Evolutionary conservation across 2,329 filamentous ascomycete genomes (phyloP), one percentile per base, ranked within the genome.

Genomic region (Phaeosphaeria sp.): DNA sequence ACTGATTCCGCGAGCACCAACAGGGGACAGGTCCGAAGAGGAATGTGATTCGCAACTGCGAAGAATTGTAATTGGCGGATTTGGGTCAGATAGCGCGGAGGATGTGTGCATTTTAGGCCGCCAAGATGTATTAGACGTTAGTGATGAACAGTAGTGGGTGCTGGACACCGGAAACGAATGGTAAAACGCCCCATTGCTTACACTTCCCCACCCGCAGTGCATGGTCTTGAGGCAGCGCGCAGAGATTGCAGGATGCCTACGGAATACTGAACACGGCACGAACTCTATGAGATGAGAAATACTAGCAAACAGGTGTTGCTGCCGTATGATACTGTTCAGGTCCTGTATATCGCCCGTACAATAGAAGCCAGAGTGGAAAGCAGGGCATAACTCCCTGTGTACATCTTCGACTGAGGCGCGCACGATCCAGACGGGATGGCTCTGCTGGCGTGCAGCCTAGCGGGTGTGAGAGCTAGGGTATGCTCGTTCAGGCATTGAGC

Each of bases 371-470:
- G 13, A 36, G 7, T 36, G 30, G 13, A 27, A 36, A 13, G 30
- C 30, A 36, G 30, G 30, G 30, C 7, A 36, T 6, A 13, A 13
- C 30, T 65, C 71, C 67, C 68, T 70, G 68, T 57, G 65, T 58
- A 44, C 63, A 70, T 68, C 63, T 63, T 62, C 55, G 59, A 64
- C 66, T 51, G 50, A 60, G 66, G 68, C 67, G 68, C 67, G 71
- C 70, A 68, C 64, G 67, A 71, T 67, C 66, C 67, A 68, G 68
- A 64, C 67, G 69, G 71, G 69, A 65, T 62, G 71, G 72, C 72
- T 74, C 69, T 64, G 60, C 59, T 66, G 70, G 71, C 67, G 72
- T 71, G 61, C 53, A 65, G 60, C 56, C 67, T 67, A 71, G 66
- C 66, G 66, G 72, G 60, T 66, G 67, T 67, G 65, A 71, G 64